Percentiles rank a stretch among this genome's conserved stretches.
These are phyloP conservation scores for Ensete ventricosum DNA, from an alignment of 176 grass and related monocot species.

Conservation along the genomic window DNA sequence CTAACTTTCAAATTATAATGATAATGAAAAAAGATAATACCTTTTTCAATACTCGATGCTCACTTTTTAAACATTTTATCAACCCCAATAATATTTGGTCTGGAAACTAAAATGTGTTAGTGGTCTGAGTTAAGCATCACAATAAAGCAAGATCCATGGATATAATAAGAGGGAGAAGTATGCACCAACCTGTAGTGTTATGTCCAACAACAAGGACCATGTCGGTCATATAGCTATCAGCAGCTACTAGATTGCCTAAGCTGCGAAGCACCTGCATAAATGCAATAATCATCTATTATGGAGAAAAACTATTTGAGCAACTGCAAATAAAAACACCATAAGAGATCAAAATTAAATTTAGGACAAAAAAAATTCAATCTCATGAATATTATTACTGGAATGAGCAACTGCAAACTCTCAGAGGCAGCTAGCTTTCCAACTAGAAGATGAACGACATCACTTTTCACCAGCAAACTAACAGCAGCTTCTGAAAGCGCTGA, in stretches of 20 bases:
- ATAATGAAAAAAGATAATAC: conserved; percentile 20
- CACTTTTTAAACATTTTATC: conserved; percentile 87
- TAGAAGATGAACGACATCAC: conserved; percentile 54
- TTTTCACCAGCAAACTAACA: conserved; percentile 43
- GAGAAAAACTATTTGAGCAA: background rate
- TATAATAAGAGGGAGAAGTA: conserved; percentile 3
- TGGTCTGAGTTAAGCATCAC: conserved; percentile 21
- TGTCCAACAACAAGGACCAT: conserved; percentile 65
- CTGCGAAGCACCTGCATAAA: conserved; percentile 74
- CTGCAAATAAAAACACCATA: background rate
- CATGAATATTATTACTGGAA: conserved; percentile 50
- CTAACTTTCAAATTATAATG: background rate
- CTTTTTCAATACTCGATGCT: conserved; percentile 90
- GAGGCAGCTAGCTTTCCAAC: conserved; percentile 50
- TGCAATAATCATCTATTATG: conserved; percentile 12
- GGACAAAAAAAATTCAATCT: background rate
- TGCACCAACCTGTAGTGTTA: conserved; percentile 53
- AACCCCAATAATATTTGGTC: conserved; percentile 74
- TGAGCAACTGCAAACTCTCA: conserved; percentile 77
- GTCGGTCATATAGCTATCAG: conserved; percentile 63
- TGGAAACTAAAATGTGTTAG: conserved; percentile 37
- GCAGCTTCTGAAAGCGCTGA: conserved; percentile 85
- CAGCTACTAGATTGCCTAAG: conserved; percentile 87
- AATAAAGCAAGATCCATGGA: conserved; percentile 1
- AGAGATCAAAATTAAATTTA: background rate